Evolutionary conservation across 148 eudicot genomes (phyloP).

Genomic region (Chenopodium album): DNA sequence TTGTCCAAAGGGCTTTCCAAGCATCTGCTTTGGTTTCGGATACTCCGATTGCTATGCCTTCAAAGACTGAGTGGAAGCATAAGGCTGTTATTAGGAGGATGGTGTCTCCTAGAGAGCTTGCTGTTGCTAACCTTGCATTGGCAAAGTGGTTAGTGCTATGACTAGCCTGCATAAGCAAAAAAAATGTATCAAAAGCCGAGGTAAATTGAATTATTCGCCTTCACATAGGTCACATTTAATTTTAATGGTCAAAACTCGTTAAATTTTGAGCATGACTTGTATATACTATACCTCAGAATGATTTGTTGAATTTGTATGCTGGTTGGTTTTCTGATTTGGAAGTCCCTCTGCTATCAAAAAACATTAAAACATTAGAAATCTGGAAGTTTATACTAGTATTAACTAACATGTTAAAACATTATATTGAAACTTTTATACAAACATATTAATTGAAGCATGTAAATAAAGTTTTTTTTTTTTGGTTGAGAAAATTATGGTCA

Average conservation of each 20-base stretch:
- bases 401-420: not conserved
- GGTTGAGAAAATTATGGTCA: too few relatives aligned
- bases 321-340: slow-evolving; percentile 20
- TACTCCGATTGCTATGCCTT: slow-evolving; percentile 68
- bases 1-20: slow-evolving; percentile 70
- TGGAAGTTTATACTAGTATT: too few relatives aligned
- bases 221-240: too few relatives aligned
- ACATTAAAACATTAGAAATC: not conserved
- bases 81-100: slow-evolving; percentile 53
- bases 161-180: slow-evolving; percentile 11
- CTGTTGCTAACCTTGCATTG: slow-evolving; percentile 37
- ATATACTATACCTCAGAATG: slow-evolving; percentile 32
- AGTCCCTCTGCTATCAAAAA: slow-evolving; percentile 25
- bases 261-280: too few relatives aligned
- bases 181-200: not conserved
- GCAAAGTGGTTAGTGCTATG: slow-evolving; percentile 15
- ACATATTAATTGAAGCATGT: too few relatives aligned
- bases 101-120: slow-evolving; percentile 53
- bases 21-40: slow-evolving; percentile 53
- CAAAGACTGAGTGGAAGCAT: slow-evolving; percentile 72
- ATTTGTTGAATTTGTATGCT: slow-evolving; percentile 13
- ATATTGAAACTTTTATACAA: not conserved
- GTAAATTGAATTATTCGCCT: too few relatives aligned
- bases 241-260: too few relatives aligned
- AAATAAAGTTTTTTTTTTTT: too few relatives aligned